Evolutionary conservation across 495 filamentous ascomycete species (phyloP).

Genomic region (Penicillium desertorum): DNA sequence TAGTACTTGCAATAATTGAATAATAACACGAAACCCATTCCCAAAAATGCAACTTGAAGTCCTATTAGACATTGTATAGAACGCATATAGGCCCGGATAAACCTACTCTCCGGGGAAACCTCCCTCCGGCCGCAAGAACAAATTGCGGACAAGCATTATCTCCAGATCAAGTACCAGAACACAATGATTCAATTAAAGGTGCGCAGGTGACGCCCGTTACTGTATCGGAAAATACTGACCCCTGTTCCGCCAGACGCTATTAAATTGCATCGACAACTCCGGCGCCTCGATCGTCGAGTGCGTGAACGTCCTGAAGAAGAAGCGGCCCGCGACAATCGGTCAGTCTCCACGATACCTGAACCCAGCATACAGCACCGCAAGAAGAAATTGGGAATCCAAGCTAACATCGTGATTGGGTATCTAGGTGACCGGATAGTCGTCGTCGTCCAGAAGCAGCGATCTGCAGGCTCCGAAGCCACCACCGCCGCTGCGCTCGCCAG

Average conservation of each 20-base stretch:
- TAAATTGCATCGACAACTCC: slow-evolving; percentile 99
- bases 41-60: background rate
- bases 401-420: slow-evolving; percentile 13
- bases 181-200: slow-evolving; percentile 99
- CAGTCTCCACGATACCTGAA: slow-evolving; percentile 29
- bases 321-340: slow-evolving; percentile 89
- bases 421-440: slow-evolving; percentile 95
- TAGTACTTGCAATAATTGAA: background rate
- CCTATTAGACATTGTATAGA: background rate
- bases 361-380: background rate
- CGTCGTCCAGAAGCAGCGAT: slow-evolving; percentile 93
- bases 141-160: slow-evolving; percentile 25
- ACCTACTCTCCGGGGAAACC: slow-evolving; percentile 30
- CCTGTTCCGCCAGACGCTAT: slow-evolving; percentile 71
- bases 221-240: slow-evolving; percentile 3
- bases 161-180: slow-evolving; percentile 26
- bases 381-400: background rate
- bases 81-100: slow-evolving; percentile 18
- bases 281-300: slow-evolving; percentile 98
- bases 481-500: slow-evolving; percentile 64
- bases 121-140: slow-evolving; percentile 24
- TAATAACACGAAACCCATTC: background rate
- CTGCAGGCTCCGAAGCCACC: slow-evolving; percentile 63
- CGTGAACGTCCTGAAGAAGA: slow-evolving; percentile 86
- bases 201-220: background rate